Base-by-base conservation (phyloP, 768 basidiomycete genomes). In the Piloderma croceum region DNA sequence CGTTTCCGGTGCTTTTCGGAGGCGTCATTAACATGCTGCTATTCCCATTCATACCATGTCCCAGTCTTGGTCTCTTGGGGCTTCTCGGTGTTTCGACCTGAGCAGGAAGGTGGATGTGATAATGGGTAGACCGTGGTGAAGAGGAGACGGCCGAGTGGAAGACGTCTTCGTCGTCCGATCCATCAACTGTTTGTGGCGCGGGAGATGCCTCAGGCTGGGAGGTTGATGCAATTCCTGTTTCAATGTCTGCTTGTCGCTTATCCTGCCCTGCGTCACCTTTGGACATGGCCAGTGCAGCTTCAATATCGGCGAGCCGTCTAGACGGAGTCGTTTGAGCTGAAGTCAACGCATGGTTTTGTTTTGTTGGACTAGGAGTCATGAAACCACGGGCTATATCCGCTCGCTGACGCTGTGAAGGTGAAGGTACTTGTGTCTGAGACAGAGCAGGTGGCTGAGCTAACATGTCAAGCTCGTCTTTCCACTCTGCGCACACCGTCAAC, bases 401-500 rank as follows among this genome's bases (percentile, higher is more conserved):
- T 44, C 45, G 32, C 62, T 60, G 7, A 58, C 59, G 38, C 56
- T 61, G 36, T 15, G 19, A 24, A 45, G 52, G 57, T 17, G 50
- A 59, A 34, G 34, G 39, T 39, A 17, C 24, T 31, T 27, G 38
- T 12, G 22, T n/a, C 20, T 39, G 25, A 11, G 40, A 11, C 27
- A 1, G 13, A 5, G 13, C 4, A 51, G 51, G n/a, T 37, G 40
- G 4, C n/a, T 3, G 5, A 59, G 48, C 10, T 38, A 45, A 20
- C 20, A 7, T 20, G 36, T 9, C 48, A 46, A 13, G 48, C 45
- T 17, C 46, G 46, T 29, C 63, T 54, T 15, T 65, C 56, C 20
- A 34, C 51, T 66, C 66, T 67, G 18, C 46, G 65, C 68, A 43
- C 25, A 23, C 9, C 4, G 22, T 31, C 7, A 21, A 31, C 34